These are phyloP conservation scores for Russula griseocarnosa DNA, from an alignment of 768 basidiomycete genomes.

Conservation along the genomic window DNA sequence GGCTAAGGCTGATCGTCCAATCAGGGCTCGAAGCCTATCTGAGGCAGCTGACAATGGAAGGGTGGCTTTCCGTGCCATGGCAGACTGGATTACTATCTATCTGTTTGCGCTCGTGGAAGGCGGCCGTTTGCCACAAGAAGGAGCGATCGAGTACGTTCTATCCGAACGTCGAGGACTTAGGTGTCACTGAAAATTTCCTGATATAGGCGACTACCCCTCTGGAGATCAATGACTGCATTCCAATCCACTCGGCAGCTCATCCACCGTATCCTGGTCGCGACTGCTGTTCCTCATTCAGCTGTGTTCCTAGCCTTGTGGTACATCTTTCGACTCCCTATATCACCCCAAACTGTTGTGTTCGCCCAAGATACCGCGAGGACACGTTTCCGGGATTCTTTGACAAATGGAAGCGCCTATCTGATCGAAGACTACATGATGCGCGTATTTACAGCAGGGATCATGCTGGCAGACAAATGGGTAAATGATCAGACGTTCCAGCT, in stretches of 20 bases:
- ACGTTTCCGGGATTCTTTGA: slow-evolving; percentile 35
- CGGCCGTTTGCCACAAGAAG: slow-evolving; percentile 25
- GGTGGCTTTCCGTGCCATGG: slow-evolving; percentile 21
- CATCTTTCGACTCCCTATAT: slow-evolving; percentile 32
- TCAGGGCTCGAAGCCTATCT: slow-evolving; percentile 22
- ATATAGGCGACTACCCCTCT: slow-evolving; percentile 21
- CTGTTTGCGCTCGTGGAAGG: slow-evolving; percentile 23
- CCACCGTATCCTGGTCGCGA: slow-evolving; percentile 22
- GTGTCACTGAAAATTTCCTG: slow-evolving; percentile 1
- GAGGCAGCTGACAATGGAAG: slow-evolving; percentile 22
- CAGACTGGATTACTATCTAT: slow-evolving; percentile 27
- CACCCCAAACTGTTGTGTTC: slow-evolving; percentile 22
- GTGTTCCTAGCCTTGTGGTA: slow-evolving; percentile 33
- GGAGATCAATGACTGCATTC: slow-evolving; percentile 24
- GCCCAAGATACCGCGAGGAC: slow-evolving; percentile 23
- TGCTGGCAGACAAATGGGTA: slow-evolving; percentile 37
- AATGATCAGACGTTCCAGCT: slow-evolving; percentile 35
- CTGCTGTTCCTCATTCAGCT: slow-evolving; percentile 24
- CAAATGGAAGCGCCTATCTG: slow-evolving; percentile 31
- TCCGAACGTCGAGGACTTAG: slow-evolving; percentile 5
- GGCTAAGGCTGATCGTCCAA: slow-evolving; percentile 21
- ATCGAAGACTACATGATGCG: slow-evolving; percentile 38
- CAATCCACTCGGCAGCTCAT: slow-evolving; percentile 26
- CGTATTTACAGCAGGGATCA: slow-evolving; percentile 36
- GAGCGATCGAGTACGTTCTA: slow-evolving; percentile 23